Evolutionary conservation across 192 early-diverging fungal species (phyloP).

Genomic region (Jimgerdemannia lactiflua): DNA sequence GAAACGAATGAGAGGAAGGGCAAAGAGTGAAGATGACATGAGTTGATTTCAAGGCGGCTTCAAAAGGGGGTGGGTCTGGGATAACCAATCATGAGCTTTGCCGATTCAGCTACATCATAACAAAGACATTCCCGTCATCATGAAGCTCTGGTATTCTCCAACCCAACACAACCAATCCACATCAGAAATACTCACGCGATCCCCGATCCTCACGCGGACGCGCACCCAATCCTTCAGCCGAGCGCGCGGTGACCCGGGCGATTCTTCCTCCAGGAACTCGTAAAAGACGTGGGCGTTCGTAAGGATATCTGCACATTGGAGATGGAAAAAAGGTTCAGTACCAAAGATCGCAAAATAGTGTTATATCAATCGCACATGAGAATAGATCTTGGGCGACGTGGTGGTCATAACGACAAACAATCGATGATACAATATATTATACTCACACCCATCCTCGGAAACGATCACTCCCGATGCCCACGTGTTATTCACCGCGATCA

Average conservation of each 20-base stretch:
- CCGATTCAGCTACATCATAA: too few relatives aligned
- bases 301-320: slow-evolving; percentile 22
- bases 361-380: too few relatives aligned
- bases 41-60: not conserved
- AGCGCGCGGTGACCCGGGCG: slow-evolving; percentile 25
- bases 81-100: too few relatives aligned
- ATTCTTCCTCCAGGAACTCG: slow-evolving; percentile 31
- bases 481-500: slow-evolving; percentile 34
- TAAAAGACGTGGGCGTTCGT: slow-evolving; percentile 37
- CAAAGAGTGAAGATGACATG: not conserved
- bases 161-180: not conserved
- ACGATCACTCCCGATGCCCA: slow-evolving; percentile 37
- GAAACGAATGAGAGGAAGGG: not conserved
- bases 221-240: slow-evolving; percentile 10
- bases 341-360: too few relatives aligned
- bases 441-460: slow-evolving; percentile 36
- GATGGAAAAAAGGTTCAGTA: not conserved
- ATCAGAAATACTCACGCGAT: not conserved
- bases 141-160: too few relatives aligned
- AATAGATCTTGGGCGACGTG: too few relatives aligned
- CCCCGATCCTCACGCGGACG: not conserved
- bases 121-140: too few relatives aligned
- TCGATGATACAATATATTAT: not conserved
- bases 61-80: not conserved
- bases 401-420: not conserved